Evolutionary conservation across 73 alveolate species (phyloP).

Genomic region (Paramecium pentaurelia): DNA sequence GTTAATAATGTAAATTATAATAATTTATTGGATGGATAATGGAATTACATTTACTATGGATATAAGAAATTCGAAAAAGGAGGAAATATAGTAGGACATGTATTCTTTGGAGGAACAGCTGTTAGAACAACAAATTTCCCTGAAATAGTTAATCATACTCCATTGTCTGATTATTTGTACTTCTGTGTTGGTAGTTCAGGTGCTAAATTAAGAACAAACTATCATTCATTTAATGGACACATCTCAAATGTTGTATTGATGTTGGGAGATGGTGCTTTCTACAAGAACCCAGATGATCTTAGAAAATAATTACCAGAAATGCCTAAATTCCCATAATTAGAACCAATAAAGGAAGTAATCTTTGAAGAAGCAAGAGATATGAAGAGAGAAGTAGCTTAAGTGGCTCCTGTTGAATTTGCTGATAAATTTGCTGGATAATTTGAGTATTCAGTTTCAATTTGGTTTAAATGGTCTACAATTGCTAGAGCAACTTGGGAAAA

Average conservation of each 20-base stretch:
- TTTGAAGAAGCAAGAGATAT: neutral
- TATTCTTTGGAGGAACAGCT: neutral
- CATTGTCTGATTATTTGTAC: neutral
- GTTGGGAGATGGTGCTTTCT: conserved; percentile 11
- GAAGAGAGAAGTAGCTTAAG: conserved; percentile 11
- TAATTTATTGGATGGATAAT: neutral
- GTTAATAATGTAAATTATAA: neutral
- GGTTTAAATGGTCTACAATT: conserved; percentile 40
- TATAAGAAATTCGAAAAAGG: neutral
- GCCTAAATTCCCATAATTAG: neutral
- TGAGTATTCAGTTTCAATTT: conserved; percentile 35
- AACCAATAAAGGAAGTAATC: neutral
- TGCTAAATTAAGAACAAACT: neutral
- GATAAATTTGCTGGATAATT: neutral
- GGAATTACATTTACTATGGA: conserved; percentile 33
- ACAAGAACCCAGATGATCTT: neutral
- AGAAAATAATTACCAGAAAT: neutral
- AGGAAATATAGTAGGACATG: conserved; percentile 3
- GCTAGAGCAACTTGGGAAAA: conserved; percentile 36
- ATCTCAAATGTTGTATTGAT: neutral
- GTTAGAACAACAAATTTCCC: conserved; percentile 16
- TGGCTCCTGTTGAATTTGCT: neutral
- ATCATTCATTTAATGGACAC: neutral
- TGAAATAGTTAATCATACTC: neutral
- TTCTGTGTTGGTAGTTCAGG: conserved; percentile 28